Percentiles rank a stretch among this genome's conserved stretches.
These are phyloP conservation scores for Colletotrichum ledebouriae DNA, from an alignment of 2,329 filamentous ascomycete species.

Conservation along the genomic window DNA sequence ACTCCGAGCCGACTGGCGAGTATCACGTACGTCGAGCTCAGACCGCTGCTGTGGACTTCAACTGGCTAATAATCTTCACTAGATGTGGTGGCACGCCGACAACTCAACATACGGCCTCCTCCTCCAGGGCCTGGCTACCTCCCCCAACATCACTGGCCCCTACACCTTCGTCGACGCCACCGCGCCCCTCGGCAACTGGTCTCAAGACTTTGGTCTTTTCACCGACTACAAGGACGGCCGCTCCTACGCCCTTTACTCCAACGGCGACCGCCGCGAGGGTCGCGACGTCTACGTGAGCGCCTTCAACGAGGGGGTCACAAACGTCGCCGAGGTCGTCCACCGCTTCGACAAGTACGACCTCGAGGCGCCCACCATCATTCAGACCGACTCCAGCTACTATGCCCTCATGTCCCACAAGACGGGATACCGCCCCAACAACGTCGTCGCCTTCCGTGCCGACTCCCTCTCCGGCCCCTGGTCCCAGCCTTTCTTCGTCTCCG, in stretches of 20 bases:
- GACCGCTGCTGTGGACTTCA: neutral
- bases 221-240: constrained; percentile 70
- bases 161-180: constrained; percentile 68
- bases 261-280: constrained; percentile 67
- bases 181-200: constrained; percentile 71
- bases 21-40: constrained; percentile 63
- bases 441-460: constrained; percentile 67
- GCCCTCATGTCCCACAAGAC: constrained; percentile 74
- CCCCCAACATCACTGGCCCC: constrained; percentile 65
- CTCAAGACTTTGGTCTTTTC: constrained; percentile 72
- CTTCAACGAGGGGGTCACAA: constrained; percentile 66
- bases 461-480: constrained; percentile 64
- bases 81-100: constrained; percentile 74
- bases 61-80: constrained; percentile 17
- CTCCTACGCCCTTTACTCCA: constrained; percentile 70
- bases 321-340: constrained; percentile 64
- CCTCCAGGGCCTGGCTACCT: constrained; percentile 68
- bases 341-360: constrained; percentile 72
- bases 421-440: constrained; percentile 73
- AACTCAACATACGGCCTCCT: constrained; percentile 69
- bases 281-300: constrained; percentile 69
- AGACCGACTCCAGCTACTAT: constrained; percentile 71
- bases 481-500: constrained; percentile 63
- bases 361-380: constrained; percentile 71
- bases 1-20: constrained; percentile 64